phyloP scores from a whole-genome alignment of 2,329 filamentous ascomycete species.

The Pseudogymnoascus sp. region DNA sequence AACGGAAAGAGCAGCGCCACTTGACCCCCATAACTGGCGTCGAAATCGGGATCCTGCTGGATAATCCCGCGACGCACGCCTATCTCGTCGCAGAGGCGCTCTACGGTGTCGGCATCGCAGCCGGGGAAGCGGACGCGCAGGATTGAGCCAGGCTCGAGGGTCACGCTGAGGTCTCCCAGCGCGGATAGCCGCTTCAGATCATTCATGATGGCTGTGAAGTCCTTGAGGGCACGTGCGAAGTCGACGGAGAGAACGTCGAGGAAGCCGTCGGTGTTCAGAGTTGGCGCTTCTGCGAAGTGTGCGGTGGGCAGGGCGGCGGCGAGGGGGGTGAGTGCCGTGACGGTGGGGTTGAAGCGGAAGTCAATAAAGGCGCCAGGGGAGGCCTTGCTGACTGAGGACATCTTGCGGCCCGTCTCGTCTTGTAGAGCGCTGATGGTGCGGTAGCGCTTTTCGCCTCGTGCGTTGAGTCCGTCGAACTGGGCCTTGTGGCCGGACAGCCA shows the following conservation, averaged over 20 bases:
- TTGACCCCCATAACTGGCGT: conserved; percentile 56
- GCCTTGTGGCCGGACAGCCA: conserved; percentile 84
- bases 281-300: conserved; percentile 42
- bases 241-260: conserved; percentile 79
- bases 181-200: conserved; percentile 72
- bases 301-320: conserved; percentile 44
- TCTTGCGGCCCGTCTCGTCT: conserved; percentile 62
- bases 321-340: conserved; percentile 77
- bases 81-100: conserved; percentile 77
- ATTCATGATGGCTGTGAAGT: conserved; percentile 69
- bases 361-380: conserved; percentile 75
- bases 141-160: conserved; percentile 54
- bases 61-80: conserved; percentile 75
- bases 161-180: conserved; percentile 77
- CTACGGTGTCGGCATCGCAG: conserved; percentile 75
- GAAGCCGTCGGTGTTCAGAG: conserved; percentile 74
- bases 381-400: conserved; percentile 50
- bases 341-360: conserved; percentile 79
- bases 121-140: conserved; percentile 82
- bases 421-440: conserved; percentile 68
- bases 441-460: conserved; percentile 70
- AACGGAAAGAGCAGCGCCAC: conserved; percentile 81
- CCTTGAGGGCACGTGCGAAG: conserved; percentile 79
- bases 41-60: conserved; percentile 68
- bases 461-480: conserved; percentile 71